Base-by-base conservation (phyloP, 345 rosid genomes). In the Arabidopsis arenosa region DNA sequence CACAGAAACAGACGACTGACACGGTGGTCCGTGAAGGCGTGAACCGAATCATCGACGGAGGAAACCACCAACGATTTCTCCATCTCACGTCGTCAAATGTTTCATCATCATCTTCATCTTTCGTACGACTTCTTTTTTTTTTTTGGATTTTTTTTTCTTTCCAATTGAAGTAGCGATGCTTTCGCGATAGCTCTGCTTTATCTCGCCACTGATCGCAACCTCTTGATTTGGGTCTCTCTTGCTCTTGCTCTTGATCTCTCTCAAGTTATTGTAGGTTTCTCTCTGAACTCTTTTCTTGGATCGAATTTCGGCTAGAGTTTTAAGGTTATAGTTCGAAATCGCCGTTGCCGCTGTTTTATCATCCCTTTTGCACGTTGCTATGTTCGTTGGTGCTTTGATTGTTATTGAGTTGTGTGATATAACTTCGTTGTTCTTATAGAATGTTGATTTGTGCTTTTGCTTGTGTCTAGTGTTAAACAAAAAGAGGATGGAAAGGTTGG, bases 401-500 rank as follows among this genome's bases (percentile, higher is more conserved):
- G 51, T 23, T 62, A 26, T 37, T 26, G 70, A 77, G 61, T 14
- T 70, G 9, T 41, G 70, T 63, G 21, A 18, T 39, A 48, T 48
- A 48, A 15, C 59, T 40, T 45, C 15, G 10, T 9, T 44, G 18
- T 49, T 74, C 51, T 71, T 64, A 37, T 47, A 2, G 45, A 77
- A 32, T 33, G 64, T 69, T 59, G 44, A 43, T 28, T 49, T 62
- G 32, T 76, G 39, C 51, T 35, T 28, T 28, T 57, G 45, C 59
- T 30, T 57, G 43, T 80, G 52, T 75, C 5, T 66, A 45, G 79
- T 62, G 53, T 72, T 73, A 64, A 51, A 23, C 68, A 63, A 23
- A 63, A 23, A 75, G 63, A 79, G 66, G 79, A 94, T 90, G 99
- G 87, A 82, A 62, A 68, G 47, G 72, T 79, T 85, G 70, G n/a